phyloP scores from a whole-genome alignment of 345 rosid genomes.

The Gossypium arboreum region DNA sequence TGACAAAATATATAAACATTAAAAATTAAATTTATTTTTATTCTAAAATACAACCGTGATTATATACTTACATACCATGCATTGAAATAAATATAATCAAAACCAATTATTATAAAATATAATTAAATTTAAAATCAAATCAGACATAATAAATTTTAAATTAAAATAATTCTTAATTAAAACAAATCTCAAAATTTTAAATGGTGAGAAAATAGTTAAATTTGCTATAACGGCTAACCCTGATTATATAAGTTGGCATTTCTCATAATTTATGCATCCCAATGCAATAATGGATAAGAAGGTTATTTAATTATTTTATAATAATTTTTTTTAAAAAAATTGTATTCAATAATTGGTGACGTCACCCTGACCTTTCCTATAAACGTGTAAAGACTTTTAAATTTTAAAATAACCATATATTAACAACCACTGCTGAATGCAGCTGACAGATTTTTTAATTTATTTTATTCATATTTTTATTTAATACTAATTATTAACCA shows the following conservation, averaged over 20 bases:
- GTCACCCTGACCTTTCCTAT: background rate
- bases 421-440: background rate
- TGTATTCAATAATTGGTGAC: background rate
- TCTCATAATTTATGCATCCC: background rate
- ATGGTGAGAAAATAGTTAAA: background rate
- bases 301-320: background rate
- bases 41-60: too few relatives aligned
- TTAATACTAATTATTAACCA: background rate
- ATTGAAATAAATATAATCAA: too few relatives aligned
- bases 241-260: slow-evolving; percentile 16
- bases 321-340: too few relatives aligned
- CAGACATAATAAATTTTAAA: too few relatives aligned
- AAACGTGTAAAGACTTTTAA: background rate
- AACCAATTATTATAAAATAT: too few relatives aligned
- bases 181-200: too few relatives aligned
- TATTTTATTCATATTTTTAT: slow-evolving; percentile 2
- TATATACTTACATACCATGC: too few relatives aligned
- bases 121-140: too few relatives aligned
- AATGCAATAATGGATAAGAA: slow-evolving; percentile 16
- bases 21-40: too few relatives aligned
- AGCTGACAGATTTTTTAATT: background rate
- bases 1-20: too few relatives aligned
- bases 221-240: background rate
- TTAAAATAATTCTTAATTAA: too few relatives aligned
- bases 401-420: background rate